Percentiles rank a stretch among this genome's conserved stretches.
Evolutionary conservation across 169 alveolate genomes (phyloP).

Genomic region (Plasmodium yoelii): DNA sequence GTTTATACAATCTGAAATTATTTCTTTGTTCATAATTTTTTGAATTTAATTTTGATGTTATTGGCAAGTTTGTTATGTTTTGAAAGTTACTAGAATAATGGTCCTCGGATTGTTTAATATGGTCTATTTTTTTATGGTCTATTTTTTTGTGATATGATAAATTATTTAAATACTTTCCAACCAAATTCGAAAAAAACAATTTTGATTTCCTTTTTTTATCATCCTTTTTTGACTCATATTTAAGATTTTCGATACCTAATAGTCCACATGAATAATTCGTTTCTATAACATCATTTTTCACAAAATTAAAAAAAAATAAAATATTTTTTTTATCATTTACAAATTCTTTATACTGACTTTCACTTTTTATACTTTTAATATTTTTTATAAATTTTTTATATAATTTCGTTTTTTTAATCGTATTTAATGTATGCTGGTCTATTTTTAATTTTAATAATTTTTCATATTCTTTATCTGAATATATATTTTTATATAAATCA

Average conservation of each 20-base stretch:
- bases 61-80: background rate
- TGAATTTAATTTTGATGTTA: background rate
- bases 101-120: too few species aligned
- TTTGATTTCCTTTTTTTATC: background rate
- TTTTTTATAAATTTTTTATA: slow-evolving; percentile 41
- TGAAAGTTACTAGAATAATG: background rate
- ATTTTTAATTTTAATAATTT: slow-evolving; percentile 14
- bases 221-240: background rate
- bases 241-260: slow-evolving; percentile 35
- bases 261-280: slow-evolving; percentile 53
- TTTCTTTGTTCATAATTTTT: background rate
- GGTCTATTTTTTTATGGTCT: background rate
- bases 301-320: slow-evolving; percentile 60
- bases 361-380: slow-evolving; percentile 40
- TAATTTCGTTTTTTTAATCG: slow-evolving; percentile 15
- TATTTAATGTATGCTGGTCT: slow-evolving; percentile 10
- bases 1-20: background rate
- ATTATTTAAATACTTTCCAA: slow-evolving; percentile 3
- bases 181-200: slow-evolving; percentile 3
- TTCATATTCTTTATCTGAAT: slow-evolving; percentile 18
- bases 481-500: slow-evolving; percentile 54
- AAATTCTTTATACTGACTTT: slow-evolving; percentile 17
- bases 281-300: slow-evolving; percentile 28
- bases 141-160: background rate
- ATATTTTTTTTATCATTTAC: slow-evolving; percentile 34